Base-by-base conservation (phyloP, 192 early-diverging fungal genomes). In the Glomus cerebriforme region DNA sequence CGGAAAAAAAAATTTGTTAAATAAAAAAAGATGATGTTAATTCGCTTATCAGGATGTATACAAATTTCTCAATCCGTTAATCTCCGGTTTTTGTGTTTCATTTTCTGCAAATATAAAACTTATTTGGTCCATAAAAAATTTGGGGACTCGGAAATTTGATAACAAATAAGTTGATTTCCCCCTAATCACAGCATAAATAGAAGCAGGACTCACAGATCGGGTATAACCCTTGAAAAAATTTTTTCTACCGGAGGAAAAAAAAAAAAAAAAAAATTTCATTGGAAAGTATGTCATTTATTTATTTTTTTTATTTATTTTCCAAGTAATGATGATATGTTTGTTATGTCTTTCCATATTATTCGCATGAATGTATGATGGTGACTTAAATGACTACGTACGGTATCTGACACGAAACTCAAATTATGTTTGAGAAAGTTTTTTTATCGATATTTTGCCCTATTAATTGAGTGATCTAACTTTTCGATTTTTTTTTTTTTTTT, bases 371-470 rank as follows among this genome's bases (percentile, higher is more conserved):
- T 70, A n/a, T 73, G 70, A 73, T 49, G 70, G 70, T 63, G 74
- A 76, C 74, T 49, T 43, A 12, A 75, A 76, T 76, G 74, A 76
- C 74, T 76, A 76, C 74, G 74, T 76, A 74, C 74, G 74, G 74
- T 76, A 76, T 76, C 74, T 76, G 74, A 76, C 69, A 27, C 7
- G 62, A 64, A 26, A 15, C 24, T 60, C 19, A 60, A 60, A n/a
- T 13, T 13, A 59, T n/a, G n/a, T n/a, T n/a, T n/a, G n/a, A n/a
- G n/a, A 43, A 43, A 43, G 10, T 0, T 43, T 43, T 12, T 43
- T 12, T 43, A 12, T 43, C 12, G 10, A 12, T 43, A 10, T 43
- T 43, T 43, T 8, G n/a, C n/a, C 39, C 12, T 12, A 43, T 12
- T 43, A n/a, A n/a, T n/a, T n/a, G n/a, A n/a, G n/a, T n/a, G n/a